phyloP scores from a whole-genome alignment of 2,329 filamentous ascomycete genomes.

The Trichoderma atrobrunneum region DNA sequence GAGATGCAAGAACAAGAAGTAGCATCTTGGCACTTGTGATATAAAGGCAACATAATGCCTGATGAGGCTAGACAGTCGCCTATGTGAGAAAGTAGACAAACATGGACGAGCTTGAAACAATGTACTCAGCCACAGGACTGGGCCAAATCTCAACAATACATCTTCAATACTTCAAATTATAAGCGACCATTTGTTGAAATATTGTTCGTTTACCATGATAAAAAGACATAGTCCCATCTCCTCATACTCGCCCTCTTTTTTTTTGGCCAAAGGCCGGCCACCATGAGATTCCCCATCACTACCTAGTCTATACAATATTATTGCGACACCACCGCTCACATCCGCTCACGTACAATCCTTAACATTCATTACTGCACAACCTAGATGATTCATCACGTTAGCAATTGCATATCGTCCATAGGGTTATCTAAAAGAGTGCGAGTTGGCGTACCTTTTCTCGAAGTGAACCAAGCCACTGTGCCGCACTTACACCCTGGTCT shows the following conservation, averaged over 20 bases:
- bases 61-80: not conserved
- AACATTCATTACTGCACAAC: conserved; percentile 16
- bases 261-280: not conserved
- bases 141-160: not conserved
- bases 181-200: not conserved
- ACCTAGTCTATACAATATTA: conserved; percentile 17
- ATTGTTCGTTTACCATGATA: conserved; percentile 10
- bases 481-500: conserved; percentile 88
- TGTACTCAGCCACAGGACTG: not conserved
- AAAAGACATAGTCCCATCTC: conserved; percentile 5
- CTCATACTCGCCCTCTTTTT: conserved; percentile 5
- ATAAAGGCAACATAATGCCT: not conserved
- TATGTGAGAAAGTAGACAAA: not conserved
- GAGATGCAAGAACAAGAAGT: not conserved
- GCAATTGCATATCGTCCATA: not conserved
- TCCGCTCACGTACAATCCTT: not conserved
- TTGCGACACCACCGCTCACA: not conserved
- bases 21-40: not conserved
- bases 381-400: not conserved
- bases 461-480: conserved; percentile 88
- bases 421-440: not conserved
- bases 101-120: not conserved
- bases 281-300: not conserved
- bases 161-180: not conserved
- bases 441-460: conserved; percentile 77